phyloP scores from a whole-genome alignment of 495 filamentous ascomycete genomes.

The Podospora conica region DNA sequence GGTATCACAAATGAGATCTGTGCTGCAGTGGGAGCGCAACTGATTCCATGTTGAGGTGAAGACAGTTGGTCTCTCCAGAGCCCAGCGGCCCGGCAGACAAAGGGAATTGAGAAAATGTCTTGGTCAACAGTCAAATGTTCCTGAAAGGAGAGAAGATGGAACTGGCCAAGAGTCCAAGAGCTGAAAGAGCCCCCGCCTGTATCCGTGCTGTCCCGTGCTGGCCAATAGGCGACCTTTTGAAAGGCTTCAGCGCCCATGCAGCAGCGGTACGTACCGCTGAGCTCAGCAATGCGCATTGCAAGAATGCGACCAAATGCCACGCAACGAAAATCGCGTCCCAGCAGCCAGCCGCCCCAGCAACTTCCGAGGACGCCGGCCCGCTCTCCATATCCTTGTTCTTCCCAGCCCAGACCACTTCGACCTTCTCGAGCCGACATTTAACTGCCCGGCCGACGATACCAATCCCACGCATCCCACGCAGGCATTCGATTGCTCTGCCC shows the following conservation, averaged over 20 bases:
- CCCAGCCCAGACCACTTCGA: neutral
- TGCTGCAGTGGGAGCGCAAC: neutral
- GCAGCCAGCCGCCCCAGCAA: neutral
- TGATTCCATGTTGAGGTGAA: no score
- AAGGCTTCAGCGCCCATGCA: no score
- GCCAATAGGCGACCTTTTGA: neutral
- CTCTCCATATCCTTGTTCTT: neutral
- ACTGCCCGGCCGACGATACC: neutral
- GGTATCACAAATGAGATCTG: neutral
- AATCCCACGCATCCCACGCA: neutral
- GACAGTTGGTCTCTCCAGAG: no score
- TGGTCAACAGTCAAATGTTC: neutral
- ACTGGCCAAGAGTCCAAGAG: neutral
- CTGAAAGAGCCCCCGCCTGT: neutral
- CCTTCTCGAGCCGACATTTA: neutral
- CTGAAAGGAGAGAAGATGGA: neutral
- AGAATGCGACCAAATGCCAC: slow-evolving; percentile 5
- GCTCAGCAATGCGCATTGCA: slow-evolving; percentile 2
- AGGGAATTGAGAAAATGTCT: neutral
- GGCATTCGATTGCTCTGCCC: slow-evolving; percentile 18
- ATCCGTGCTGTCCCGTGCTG: neutral
- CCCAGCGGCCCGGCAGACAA: no score
- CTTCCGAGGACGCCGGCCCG: slow-evolving; percentile 6
- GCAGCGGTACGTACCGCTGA: slow-evolving; percentile 4
- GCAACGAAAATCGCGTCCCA: slow-evolving; percentile 3